Conservation (phyloP, 495 filamentous ascomycete species). For the Daldinia loculata region DNA sequence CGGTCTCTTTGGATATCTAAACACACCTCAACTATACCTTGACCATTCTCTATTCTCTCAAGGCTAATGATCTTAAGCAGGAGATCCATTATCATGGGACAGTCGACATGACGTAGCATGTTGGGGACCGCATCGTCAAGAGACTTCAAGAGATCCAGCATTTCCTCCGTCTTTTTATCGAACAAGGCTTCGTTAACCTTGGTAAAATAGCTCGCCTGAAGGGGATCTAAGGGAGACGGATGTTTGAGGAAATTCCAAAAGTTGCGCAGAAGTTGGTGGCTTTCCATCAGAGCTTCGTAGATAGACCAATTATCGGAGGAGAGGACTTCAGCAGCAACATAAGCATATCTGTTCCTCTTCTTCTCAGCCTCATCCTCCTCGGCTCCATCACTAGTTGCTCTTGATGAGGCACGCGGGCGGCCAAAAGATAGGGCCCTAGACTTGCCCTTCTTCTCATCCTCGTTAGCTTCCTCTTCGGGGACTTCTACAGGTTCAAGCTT, state of each 20-base stretch:
- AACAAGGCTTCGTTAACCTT: slow-evolving; percentile 97
- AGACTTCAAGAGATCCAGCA: slow-evolving; percentile 87
- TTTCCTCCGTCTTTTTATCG: slow-evolving; percentile 97
- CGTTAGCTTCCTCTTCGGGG: slow-evolving; percentile 69
- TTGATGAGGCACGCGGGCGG: slow-evolving; percentile 52
- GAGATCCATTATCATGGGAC: slow-evolving; percentile 98
- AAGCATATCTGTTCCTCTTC: slow-evolving; percentile 88
- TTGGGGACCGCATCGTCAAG: slow-evolving; percentile 81
- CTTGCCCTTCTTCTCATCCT: slow-evolving; percentile 62
- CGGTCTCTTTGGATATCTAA: background rate
- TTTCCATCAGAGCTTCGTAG: slow-evolving; percentile 88
- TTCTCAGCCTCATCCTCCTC: slow-evolving; percentile 81
- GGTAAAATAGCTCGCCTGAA: slow-evolving; percentile 97
- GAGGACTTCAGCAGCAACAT: slow-evolving; percentile 89
- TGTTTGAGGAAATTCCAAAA: slow-evolving; percentile 93
- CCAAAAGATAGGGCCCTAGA: slow-evolving; percentile 59
- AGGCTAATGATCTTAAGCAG: slow-evolving; percentile 96
- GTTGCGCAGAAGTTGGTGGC: slow-evolving; percentile 73
- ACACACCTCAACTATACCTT: slow-evolving; percentile 90
- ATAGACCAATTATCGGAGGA: slow-evolving; percentile 98
- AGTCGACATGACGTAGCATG: slow-evolving; percentile 94
- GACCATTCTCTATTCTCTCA: slow-evolving; percentile 89
- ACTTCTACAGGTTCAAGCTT: slow-evolving; percentile 65
- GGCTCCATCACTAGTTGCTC: slow-evolving; percentile 47
- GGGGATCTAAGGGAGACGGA: slow-evolving; percentile 81